Evolutionary conservation across 208 protist species (phyloP), one percentile per base, ranked within the genome.

Genomic region (Acanthamoeba healyi): DNA sequence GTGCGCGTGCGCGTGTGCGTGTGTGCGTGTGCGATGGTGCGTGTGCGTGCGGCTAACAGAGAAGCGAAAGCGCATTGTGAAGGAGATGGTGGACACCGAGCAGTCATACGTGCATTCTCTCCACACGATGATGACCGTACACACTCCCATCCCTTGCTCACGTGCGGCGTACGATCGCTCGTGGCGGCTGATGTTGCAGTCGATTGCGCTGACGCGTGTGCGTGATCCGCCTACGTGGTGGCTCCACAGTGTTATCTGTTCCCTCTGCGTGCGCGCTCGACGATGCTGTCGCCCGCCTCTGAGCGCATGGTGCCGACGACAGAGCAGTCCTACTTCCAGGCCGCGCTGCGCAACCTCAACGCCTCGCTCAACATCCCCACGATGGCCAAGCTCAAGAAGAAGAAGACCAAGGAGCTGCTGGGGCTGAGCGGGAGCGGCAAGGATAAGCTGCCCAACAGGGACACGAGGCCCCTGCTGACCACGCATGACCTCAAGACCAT

Each of bases 351-450:
- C 12, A 82, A 82, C 42, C 72, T 82, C 72, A 82, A 82, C n/a
- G 72, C 72, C 5, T 82, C 72, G 38, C 26, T 82, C 72, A 82
- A 82, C 72, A 82, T 82, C 42, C 72, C 72, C 17, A 82, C 72
- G 4, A 51, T 82, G 72, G 72, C 42, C 72, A 82, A 82, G 72
- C 72, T 82, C 24, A 82, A 82, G 72, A 82, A 82, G 72, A 54
- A 82, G 38, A 44, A 82, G 26, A 51, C 17, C 24, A 54, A 44
- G 72, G 40, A 82, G 22, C 10, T 9, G 42, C 34, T 40, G 38
- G 7, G 15, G 10, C 4, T 3, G 10, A 29, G n/a, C 58, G 15
- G 10, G 3, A 24, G 58, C 58, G 58, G n/a, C 24, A 72, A 72
- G 63, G 63, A 72, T 4, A 72, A 51, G 72, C 24, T 49, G n/a